These are phyloP conservation scores for Sanguinoderma infundibulare DNA, from an alignment of 1,284 basidiomycete species.

Conservation along the genomic window DNA sequence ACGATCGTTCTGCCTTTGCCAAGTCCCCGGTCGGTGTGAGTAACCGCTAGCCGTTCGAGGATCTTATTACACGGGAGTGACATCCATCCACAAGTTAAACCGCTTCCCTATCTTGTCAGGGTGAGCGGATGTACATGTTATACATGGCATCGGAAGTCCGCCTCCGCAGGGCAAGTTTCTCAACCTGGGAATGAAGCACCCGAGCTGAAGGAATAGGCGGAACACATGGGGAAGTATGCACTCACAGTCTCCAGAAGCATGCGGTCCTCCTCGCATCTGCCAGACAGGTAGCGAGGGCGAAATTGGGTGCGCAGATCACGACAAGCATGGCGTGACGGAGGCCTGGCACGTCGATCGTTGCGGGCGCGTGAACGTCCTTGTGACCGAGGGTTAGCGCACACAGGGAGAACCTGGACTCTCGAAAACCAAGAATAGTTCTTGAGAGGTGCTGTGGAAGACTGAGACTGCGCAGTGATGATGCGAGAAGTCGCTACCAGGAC, in stretches of 20 bases:
- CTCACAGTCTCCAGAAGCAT: neutral
- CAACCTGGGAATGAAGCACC: too few species aligned
- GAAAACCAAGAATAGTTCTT: neutral
- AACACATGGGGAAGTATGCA: neutral
- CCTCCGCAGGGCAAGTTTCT: too few species aligned
- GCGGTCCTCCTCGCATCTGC: neutral
- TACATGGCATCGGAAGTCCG: neutral
- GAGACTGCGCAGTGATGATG: neutral
- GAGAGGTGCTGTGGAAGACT: neutral
- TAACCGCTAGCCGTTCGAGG: too few species aligned
- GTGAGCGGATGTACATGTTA: neutral
- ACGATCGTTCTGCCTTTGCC: too few species aligned
- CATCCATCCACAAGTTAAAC: too few species aligned
- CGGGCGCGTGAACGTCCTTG: neutral
- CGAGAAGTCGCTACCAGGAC: neutral
- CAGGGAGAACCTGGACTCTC: neutral
- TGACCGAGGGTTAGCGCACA: neutral
- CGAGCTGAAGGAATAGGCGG: too few species aligned
- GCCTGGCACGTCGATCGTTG: constrained; percentile 9
- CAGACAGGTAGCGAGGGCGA: neutral
- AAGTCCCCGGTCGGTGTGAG: too few species aligned
- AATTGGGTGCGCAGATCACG: neutral
- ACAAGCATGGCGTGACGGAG: neutral
- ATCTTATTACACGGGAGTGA: too few species aligned
- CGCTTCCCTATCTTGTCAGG: neutral